Evolutionary conservation across 2,329 filamentous ascomycete genomes (phyloP).

Genomic region (Helotiales sp.): DNA sequence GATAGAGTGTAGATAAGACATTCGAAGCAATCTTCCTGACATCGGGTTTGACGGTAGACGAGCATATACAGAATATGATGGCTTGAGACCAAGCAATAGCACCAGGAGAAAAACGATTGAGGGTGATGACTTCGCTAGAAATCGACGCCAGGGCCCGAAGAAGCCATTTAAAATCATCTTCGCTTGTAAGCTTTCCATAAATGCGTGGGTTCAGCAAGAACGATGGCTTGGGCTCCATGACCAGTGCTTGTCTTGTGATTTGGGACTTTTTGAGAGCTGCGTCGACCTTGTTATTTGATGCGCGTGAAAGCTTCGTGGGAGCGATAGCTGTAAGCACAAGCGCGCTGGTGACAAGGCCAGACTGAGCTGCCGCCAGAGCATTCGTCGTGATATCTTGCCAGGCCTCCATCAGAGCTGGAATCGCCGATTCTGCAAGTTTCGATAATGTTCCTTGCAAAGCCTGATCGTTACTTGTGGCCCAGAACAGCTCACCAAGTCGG

Average conservation of each 20-base stretch:
- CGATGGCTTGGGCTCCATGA: constrained; percentile 76
- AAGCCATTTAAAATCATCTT: constrained; percentile 80
- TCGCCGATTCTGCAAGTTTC: constrained; percentile 53
- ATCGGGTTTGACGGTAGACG: constrained; percentile 57
- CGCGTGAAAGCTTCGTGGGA: constrained; percentile 51
- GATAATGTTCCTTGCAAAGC: constrained; percentile 48
- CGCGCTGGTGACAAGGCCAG: constrained; percentile 75
- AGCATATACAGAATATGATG: constrained; percentile 75
- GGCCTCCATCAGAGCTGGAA: constrained; percentile 61
- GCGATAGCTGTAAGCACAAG: constrained; percentile 71
- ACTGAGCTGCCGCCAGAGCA: constrained; percentile 76
- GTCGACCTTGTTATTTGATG: constrained; percentile 55
- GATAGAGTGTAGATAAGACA: constrained; percentile 65
- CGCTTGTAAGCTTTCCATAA: constrained; percentile 73
- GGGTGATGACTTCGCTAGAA: constrained; percentile 48
- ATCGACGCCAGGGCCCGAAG: constrained; percentile 67
- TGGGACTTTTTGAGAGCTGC: constrained; percentile 61
- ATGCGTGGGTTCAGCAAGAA: constrained; percentile 83
- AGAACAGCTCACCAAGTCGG: constrained; percentile 69
- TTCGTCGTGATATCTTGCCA: constrained; percentile 81
- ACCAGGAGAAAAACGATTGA: constrained; percentile 50
- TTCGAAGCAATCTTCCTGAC: constrained; percentile 64
- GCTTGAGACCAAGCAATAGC: constrained; percentile 78
- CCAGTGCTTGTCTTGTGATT: constrained; percentile 65
- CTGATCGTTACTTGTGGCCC: constrained; percentile 49